Percentiles rank a stretch among this genome's conserved stretches.
phyloP scores from a whole-genome alignment of 164 flowering plant genomes.

The Santalum album region DNA sequence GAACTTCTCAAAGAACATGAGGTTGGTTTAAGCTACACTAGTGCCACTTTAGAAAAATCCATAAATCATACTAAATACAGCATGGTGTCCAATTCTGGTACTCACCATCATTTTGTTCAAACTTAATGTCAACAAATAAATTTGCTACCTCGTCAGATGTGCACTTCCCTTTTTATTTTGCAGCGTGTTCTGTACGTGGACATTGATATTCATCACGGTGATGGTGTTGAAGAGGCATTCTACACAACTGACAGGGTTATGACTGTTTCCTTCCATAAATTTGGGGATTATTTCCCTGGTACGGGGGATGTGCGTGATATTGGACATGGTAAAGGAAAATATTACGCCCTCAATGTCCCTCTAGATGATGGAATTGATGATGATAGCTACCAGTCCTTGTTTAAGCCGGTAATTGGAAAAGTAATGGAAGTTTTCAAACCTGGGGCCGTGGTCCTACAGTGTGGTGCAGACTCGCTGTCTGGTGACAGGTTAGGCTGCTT shows the following conservation, averaged over 20 bases:
- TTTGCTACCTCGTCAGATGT: too few relatives aligned
- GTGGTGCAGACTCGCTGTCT: constrained; percentile 6
- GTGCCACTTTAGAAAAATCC: too few relatives aligned
- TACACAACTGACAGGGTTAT: constrained; percentile 7
- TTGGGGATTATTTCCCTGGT: constrained; percentile 5
- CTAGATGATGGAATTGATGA: constrained; percentile 8
- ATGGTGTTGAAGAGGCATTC: constrained; percentile 7
- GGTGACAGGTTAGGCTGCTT: constrained; percentile 7
- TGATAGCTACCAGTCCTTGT: constrained; percentile 4
- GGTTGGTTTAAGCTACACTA: neutral
- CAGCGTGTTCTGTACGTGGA: constrained; percentile 5
- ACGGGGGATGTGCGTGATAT: constrained; percentile 1
- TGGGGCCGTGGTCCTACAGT: constrained; percentile 5
- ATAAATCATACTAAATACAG: too few relatives aligned
- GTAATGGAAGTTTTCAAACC: constrained; percentile 5
- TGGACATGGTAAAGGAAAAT: constrained; percentile 3
- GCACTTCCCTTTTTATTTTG: neutral
- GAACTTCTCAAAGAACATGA: constrained; percentile 4
- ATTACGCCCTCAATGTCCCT: constrained; percentile 8
- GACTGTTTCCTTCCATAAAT: constrained; percentile 6
- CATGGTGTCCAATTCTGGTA: neutral
- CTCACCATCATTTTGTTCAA: neutral
- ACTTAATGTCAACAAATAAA: neutral
- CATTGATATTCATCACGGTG: constrained; percentile 5
- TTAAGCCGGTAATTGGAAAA: constrained; percentile 5